Conservation (phyloP, 768 basidiomycete species). For the Albatrellus ellisii region DNA sequence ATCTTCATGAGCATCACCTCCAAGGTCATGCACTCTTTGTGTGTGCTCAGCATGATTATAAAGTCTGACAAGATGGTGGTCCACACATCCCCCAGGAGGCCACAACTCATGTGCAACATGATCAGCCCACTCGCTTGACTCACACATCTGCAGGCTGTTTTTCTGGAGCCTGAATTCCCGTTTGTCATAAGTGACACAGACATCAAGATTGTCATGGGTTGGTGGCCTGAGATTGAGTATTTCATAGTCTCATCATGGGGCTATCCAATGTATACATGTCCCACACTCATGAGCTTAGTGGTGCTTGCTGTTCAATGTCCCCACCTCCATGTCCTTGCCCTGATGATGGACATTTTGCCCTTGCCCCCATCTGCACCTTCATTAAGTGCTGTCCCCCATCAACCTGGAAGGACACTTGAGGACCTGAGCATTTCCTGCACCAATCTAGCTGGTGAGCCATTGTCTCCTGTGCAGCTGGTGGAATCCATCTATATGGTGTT, state of each 20-base stretch:
- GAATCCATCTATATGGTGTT: conserved; percentile 11
- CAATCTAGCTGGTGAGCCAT: conserved; percentile 7
- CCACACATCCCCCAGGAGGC: conserved; percentile 10
- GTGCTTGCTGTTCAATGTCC: conserved; percentile 17
- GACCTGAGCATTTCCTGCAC: conserved; percentile 14
- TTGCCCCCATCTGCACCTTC: conserved; percentile 4
- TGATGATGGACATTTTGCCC: conserved; percentile 14
- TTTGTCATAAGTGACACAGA: conserved; percentile 17
- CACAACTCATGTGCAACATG: conserved; percentile 15
- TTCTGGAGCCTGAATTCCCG: conserved; percentile 15
- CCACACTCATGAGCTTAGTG: conserved; percentile 14
- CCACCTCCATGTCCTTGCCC: conserved; percentile 12
- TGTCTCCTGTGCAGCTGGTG: conserved; percentile 8
- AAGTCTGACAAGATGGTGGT: conserved; percentile 12
- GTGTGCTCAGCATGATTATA: conserved; percentile 8
- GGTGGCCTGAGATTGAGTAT: conserved; percentile 19
- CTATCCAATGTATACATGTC: conserved; percentile 10
- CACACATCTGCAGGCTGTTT: conserved; percentile 15
- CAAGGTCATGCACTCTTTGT: conserved; percentile 3
- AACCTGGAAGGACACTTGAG: conserved; percentile 10
- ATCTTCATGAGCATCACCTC: conserved; percentile 9
- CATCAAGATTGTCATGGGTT: conserved; percentile 15
- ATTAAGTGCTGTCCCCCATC: background rate
- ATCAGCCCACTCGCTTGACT: conserved; percentile 18
- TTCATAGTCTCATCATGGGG: conserved; percentile 16